phyloP scores from a whole-genome alignment of 108 stramenopile genomes.

The Epipyxis sp. region DNA sequence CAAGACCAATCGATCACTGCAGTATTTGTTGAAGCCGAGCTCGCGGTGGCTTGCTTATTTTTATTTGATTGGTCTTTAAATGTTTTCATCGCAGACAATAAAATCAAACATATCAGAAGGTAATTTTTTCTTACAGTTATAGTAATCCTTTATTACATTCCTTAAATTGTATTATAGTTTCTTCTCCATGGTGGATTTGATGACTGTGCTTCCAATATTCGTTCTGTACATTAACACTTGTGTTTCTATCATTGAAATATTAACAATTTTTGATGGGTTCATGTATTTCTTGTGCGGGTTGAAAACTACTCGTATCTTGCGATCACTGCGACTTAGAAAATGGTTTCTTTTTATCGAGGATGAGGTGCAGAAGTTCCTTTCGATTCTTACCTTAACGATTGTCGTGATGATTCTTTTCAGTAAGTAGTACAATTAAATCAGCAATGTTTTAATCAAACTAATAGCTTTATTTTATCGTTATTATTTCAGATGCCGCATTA shows the following conservation, averaged over 20 bases:
- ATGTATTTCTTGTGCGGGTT: not conserved
- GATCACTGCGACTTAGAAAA: not conserved
- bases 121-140: not conserved
- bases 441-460: not conserved
- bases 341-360: constrained; percentile 7
- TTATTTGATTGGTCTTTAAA: constrained; percentile 7
- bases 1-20: not conserved
- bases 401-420: constrained; percentile 13
- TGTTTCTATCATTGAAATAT: not conserved
- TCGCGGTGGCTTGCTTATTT: not conserved
- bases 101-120: not conserved
- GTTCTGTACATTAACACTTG: not conserved
- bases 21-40: not conserved
- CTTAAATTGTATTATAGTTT: constrained; percentile 17
- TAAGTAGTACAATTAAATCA: not conserved
- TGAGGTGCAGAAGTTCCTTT: not conserved
- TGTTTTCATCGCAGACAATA: constrained; percentile 12
- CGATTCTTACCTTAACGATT: not conserved
- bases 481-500: not conserved
- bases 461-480: not conserved
- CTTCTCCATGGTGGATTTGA: constrained; percentile 15
- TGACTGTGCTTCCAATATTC: constrained; percentile 4
- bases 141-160: not conserved
- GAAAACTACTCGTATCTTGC: constrained; percentile 1
- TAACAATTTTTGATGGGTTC: not conserved